Evolutionary conservation across 23 red algal species (phyloP).

Genomic region (Agarophyton chilense): DNA sequence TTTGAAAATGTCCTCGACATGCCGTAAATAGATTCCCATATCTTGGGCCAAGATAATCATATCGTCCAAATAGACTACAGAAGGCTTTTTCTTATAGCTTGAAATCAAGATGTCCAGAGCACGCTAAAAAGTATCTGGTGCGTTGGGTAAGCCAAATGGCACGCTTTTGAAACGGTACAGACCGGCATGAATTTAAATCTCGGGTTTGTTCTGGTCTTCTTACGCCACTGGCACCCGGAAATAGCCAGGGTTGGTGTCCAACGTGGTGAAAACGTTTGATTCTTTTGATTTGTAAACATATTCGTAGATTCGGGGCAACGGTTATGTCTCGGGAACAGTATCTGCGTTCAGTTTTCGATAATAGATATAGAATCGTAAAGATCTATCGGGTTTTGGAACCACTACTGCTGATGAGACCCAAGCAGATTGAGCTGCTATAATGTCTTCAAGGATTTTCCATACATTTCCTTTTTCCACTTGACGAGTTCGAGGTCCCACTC

Average conservation of each 20-base stretch:
- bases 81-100: too few species aligned
- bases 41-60: too few species aligned
- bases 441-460: neutral
- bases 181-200: neutral
- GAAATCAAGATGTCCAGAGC: neutral
- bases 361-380: neutral
- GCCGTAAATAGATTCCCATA: too few species aligned
- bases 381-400: neutral
- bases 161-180: neutral
- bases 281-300: neutral
- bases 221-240: neutral
- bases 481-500: neutral
- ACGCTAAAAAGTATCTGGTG: constrained; percentile 21
- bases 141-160: constrained; percentile 33
- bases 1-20: too few species aligned
- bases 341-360: neutral
- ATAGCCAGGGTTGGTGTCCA: constrained; percentile 11
- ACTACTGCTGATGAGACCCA: neutral
- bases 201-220: constrained; percentile 4
- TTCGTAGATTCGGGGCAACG: neutral
- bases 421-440: neutral
- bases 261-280: neutral
- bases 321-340: neutral
- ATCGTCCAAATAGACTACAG: too few species aligned
- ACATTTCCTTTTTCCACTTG: neutral